Percentiles rank a stretch among this genome's conserved stretches.
These are phyloP conservation scores for Penicillium thymicola DNA, from an alignment of 2,329 filamentous ascomycete species.

Conservation along the genomic window DNA sequence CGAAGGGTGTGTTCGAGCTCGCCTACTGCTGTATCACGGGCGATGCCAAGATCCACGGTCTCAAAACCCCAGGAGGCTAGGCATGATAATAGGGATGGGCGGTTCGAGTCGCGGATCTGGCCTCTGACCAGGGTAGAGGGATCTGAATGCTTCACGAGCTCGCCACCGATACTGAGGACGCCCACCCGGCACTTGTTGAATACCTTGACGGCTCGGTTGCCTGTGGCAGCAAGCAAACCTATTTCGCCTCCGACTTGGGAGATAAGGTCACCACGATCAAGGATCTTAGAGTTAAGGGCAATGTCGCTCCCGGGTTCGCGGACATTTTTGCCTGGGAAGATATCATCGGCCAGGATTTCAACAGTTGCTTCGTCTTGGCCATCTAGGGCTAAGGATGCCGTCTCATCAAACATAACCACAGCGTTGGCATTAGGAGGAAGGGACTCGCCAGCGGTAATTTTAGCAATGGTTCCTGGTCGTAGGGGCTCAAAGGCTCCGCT, in stretches of 20 bases:
- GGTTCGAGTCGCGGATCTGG: constrained; percentile 85
- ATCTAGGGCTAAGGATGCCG: constrained; percentile 56
- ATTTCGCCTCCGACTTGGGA: constrained; percentile 85
- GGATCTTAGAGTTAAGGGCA: constrained; percentile 62
- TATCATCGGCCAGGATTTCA: constrained; percentile 74
- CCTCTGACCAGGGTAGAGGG: constrained; percentile 29
- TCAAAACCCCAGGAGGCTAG: constrained; percentile 70
- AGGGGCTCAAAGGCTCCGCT: constrained; percentile 60
- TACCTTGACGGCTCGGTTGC: constrained; percentile 64
- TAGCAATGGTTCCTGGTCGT: constrained; percentile 69
- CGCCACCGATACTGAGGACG: constrained; percentile 89
- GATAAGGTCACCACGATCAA: constrained; percentile 73
- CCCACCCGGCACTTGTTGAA: constrained; percentile 76
- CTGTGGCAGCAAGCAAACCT: constrained; percentile 80
- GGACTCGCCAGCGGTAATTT: constrained; percentile 91
- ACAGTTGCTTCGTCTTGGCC: constrained; percentile 81
- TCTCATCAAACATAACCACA: constrained; percentile 96
- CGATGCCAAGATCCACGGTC: constrained; percentile 79
- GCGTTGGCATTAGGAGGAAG: constrained; percentile 81
- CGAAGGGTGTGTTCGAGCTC: constrained; percentile 73
- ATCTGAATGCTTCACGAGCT: constrained; percentile 69
- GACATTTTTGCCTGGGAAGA: constrained; percentile 79
- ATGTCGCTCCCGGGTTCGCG: constrained; percentile 90
- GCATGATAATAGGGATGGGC: constrained; percentile 77
- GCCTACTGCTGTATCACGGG: constrained; percentile 53